phyloP scores from a whole-genome alignment of 1,284 basidiomycete species.

The Cryptococcus sp. region DNA sequence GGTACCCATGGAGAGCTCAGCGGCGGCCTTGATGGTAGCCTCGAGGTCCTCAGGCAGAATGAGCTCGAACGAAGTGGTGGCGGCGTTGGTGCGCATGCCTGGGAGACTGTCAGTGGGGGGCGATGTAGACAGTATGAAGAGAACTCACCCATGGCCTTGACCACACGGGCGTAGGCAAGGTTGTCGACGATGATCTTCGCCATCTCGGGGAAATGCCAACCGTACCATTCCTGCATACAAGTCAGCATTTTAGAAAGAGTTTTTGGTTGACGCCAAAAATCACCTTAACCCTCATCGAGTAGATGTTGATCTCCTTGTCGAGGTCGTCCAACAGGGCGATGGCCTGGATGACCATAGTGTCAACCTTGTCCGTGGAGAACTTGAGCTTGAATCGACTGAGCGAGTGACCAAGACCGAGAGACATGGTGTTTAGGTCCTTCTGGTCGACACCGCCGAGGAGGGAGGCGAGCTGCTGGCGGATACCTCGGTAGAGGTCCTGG shows the following conservation, averaged over 20 bases:
- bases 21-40: conserved; percentile 82
- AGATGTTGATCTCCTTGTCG: conserved; percentile 99
- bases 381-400: conserved; percentile 97
- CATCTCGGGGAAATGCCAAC: conserved; percentile 99
- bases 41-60: conserved; percentile 95
- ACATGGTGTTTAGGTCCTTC: conserved; percentile 97
- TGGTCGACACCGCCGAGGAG: conserved; percentile 87
- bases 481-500: conserved; percentile 91
- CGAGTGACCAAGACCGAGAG: conserved; percentile 92
- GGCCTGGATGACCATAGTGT: conserved; percentile 98
- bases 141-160: conserved; percentile 73
- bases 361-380: conserved; percentile 98
- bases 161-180: conserved; percentile 89
- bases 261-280: conserved; percentile 21
- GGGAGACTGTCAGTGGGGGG: not conserved
- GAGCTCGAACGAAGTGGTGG: conserved; percentile 76
- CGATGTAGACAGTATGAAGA: not conserved
- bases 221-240: conserved; percentile 85
- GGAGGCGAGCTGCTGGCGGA: conserved; percentile 80
- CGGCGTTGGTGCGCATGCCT: conserved; percentile 92
- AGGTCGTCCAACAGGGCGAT: conserved; percentile 97
- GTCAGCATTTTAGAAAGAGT: conserved; percentile 6
- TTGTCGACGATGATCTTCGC: conserved; percentile 97
- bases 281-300: conserved; percentile 97
- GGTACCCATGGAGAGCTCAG: conserved; percentile 97